phyloP scores from a whole-genome alignment of 148 eudicot species.

The Fallopia convolvulus region DNA sequence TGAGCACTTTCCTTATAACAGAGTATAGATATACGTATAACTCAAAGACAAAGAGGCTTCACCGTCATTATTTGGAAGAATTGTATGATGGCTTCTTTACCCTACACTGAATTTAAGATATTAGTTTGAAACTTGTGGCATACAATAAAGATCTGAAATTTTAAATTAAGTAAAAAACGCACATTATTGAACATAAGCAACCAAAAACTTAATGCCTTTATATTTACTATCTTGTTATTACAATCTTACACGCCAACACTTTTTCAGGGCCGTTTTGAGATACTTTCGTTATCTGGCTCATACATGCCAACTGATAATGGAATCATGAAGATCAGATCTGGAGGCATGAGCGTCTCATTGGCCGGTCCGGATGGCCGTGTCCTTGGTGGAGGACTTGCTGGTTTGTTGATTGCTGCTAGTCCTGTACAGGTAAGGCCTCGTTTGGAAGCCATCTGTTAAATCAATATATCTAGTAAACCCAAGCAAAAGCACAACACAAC shows the following conservation, averaged over 20 bases:
- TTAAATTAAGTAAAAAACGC: background rate
- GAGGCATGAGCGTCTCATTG: conserved; percentile 84
- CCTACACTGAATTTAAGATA: background rate
- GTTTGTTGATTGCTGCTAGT: conserved; percentile 74
- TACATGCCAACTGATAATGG: conserved; percentile 67
- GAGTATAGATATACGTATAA: background rate
- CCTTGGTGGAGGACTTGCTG: conserved; percentile 86
- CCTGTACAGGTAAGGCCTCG: conserved; percentile 65
- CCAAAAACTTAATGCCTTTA: background rate
- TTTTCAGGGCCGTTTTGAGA: conserved; percentile 84
- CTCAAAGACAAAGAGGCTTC: background rate
- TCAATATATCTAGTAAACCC: background rate
- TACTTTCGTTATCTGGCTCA: conserved; percentile 74
- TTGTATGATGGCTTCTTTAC: background rate
- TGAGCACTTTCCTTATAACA: background rate
- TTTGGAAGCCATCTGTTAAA: background rate
- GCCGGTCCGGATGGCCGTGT: conserved; percentile 91
- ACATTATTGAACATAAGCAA: background rate
- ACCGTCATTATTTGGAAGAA: background rate
- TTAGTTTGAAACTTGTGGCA: background rate
- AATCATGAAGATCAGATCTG: conserved; percentile 66
- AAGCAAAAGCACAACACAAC: background rate
- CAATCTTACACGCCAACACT: background rate
- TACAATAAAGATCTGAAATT: background rate
- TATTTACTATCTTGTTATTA: background rate